Evolutionary conservation across 148 eudicot genomes (phyloP).

Genomic region (Vaccinium corymbosum): DNA sequence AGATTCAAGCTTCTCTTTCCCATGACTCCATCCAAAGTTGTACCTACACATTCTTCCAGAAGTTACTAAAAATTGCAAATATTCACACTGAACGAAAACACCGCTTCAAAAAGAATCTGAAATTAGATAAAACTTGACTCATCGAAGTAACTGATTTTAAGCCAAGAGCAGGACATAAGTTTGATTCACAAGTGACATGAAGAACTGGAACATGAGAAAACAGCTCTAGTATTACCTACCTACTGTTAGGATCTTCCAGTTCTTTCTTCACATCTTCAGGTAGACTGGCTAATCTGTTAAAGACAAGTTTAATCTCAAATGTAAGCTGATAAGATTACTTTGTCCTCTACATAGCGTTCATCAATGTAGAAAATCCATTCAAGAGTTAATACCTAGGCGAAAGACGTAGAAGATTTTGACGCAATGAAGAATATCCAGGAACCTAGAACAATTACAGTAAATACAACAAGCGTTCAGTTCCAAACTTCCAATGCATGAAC

Average conservation of each 20-base stretch:
- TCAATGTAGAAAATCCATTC: neutral
- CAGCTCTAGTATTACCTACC: constrained; percentile 56
- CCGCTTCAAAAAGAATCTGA: neutral
- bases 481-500: constrained; percentile 3
- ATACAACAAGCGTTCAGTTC: neutral
- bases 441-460: constrained; percentile 35
- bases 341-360: neutral
- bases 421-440: constrained; percentile 71
- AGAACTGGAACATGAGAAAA: neutral
- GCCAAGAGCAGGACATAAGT: neutral
- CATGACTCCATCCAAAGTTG: constrained; percentile 99
- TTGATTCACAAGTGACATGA: neutral
- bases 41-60: constrained; percentile 43
- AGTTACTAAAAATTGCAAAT: neutral
- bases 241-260: constrained; percentile 83
- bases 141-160: neutral
- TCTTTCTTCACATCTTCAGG: constrained; percentile 73
- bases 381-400: constrained; percentile 60
- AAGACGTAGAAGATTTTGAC: constrained; percentile 64
- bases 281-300: constrained; percentile 70
- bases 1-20: constrained; percentile 96
- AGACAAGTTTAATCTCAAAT: constrained; percentile 14
- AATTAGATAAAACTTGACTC: neutral
- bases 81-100: neutral
- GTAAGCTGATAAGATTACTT: neutral